Conservation (phyloP, 306 rosid species). For the Potentilla sterilis region DNA sequence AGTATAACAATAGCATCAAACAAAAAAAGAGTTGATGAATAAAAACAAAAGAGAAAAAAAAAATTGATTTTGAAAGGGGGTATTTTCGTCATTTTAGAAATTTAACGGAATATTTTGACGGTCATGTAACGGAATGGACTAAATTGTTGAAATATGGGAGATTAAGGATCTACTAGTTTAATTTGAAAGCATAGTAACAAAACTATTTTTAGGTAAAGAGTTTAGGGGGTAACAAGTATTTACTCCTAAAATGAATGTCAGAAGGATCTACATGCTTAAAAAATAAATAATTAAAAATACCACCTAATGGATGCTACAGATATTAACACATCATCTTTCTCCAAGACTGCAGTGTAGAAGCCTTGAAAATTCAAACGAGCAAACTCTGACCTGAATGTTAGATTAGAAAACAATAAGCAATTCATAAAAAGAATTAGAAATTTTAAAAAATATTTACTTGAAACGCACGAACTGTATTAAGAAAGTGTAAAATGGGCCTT, state of each 20-base stretch:
- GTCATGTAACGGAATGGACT: too few species aligned
- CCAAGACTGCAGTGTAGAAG: conserved; percentile 81
- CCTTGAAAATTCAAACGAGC: conserved; percentile 91
- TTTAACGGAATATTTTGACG: too few species aligned
- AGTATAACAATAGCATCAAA: too few species aligned
- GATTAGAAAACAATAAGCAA: conserved; percentile 22
- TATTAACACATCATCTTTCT: conserved; percentile 79
- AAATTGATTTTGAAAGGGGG: too few species aligned
- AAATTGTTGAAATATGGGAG: too few species aligned
- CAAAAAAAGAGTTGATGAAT: too few species aligned
- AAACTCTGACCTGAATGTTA: conserved; percentile 77
- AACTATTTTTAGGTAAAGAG: too few species aligned
- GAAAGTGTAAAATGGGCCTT: background rate
- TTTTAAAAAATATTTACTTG: background rate
- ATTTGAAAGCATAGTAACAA: too few species aligned
- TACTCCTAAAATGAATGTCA: background rate
- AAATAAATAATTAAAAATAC: background rate
- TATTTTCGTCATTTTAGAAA: too few species aligned
- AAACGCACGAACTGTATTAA: background rate
- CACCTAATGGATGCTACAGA: conserved; percentile 96
- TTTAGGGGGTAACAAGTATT: too few species aligned
- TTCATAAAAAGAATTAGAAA: conserved; percentile 16
- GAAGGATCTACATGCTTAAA: background rate
- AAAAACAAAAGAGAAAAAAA: too few species aligned
- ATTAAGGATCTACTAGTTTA: too few species aligned